Evolutionary conservation across 768 basidiomycete genomes (phyloP).

Genomic region (Xanthoconium stramineum): DNA sequence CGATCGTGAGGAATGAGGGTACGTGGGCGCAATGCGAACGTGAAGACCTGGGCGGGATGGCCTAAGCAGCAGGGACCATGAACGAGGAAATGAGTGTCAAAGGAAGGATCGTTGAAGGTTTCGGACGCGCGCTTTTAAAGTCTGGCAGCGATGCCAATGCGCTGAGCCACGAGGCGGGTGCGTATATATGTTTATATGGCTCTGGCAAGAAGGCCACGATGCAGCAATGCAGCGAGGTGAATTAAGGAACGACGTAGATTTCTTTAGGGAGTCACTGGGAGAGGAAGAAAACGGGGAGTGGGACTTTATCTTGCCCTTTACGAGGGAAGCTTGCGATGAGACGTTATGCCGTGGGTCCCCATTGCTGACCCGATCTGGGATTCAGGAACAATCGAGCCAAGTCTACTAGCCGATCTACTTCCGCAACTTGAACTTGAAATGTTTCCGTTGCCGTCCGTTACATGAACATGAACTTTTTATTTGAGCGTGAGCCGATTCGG

Average conservation of each 20-base stretch:
- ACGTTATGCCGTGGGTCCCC: constrained; percentile 3
- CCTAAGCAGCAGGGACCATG: constrained; percentile 15
- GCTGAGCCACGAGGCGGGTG: constrained; percentile 16
- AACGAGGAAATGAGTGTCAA: constrained; percentile 11
- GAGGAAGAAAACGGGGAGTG: neutral
- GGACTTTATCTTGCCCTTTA: constrained; percentile 11
- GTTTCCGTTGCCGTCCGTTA: neutral
- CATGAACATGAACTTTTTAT: neutral
- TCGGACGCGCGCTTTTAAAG: constrained; percentile 15
- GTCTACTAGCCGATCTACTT: constrained; percentile 14
- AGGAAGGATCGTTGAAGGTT: constrained; percentile 1
- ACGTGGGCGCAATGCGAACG: neutral
- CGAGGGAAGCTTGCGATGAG: neutral
- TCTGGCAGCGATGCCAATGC: constrained; percentile 1
- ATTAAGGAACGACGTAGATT: neutral
- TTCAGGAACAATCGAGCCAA: constrained; percentile 8
- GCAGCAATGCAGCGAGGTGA: constrained; percentile 6
- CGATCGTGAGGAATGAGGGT: constrained; percentile 22
- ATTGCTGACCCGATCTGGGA: constrained; percentile 9
- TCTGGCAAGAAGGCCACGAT: constrained; percentile 12
- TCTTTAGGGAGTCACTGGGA: neutral
- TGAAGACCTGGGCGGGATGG: neutral
- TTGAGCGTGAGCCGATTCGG: constrained; percentile 3
- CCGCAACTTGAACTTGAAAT: constrained; percentile 7
- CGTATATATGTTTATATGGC: neutral